Base-by-base conservation (phyloP, 345 rosid genomes). In the Acer campestre region DNA sequence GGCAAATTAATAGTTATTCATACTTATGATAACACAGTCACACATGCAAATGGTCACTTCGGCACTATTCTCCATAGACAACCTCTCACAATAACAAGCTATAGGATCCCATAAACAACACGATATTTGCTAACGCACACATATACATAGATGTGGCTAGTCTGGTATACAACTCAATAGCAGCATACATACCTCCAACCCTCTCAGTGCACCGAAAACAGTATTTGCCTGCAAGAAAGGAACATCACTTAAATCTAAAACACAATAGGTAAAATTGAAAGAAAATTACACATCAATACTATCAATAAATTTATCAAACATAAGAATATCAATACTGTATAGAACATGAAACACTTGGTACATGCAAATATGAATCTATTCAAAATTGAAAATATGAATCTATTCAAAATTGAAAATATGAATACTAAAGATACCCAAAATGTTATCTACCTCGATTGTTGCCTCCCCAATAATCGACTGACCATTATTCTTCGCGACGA, bases 181-280 rank as follows among this genome's bases (percentile, higher is more conserved):
- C 42, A 58, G 69, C 66, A 74, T 42, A 77, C 85, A 64, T 79
- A 96, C 99, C 99, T 96, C 98, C 80, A 94, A 84, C 49, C 97
- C 98, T 67, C 97, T 86, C 80, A 94, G 82, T 7, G 98, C 98
- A 74, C 98, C 98, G 87, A 85, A 91, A 2, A 93, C 84, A 51
- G 97, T 92, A 79, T 89, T 93, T 68, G 97, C 97, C 98, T 93
- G 89, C 86, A 82, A 78, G 48, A 79, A 78, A 69, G 65, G 48
- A 71, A 29, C 16, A 38, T 20, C 38, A 35, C 38, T 35, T 35
- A 35, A 35, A 35, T 3, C 38, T 35, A 35, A 35, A 35, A 35
- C 38, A 35, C 38, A 35, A 35, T 35, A 35, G 38, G 38, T 35
- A 35, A 35, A 35, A 35, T 35, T 35, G 38, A 35, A 35, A 35